A percentile compares a stretch with the other conserved stretches of the same genome.
Evolutionary conservation across 179 eudicot species (phyloP).

Genomic region (Camellia oleifera): DNA sequence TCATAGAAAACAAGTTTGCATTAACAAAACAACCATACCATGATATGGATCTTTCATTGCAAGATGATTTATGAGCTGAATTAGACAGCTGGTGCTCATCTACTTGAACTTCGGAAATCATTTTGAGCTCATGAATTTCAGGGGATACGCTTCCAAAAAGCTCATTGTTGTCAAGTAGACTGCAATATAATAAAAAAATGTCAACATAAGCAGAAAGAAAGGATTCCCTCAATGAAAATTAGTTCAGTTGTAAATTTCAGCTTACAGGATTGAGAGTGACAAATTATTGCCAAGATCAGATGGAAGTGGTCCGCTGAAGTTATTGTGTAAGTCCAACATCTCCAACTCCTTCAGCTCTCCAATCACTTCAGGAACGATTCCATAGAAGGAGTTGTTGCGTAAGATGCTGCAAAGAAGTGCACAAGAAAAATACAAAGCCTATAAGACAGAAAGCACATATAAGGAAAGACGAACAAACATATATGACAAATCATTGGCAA

Average conservation of each 20-base stretch:
- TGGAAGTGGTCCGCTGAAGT: constrained; percentile 47
- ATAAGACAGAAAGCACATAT: constrained; percentile 2
- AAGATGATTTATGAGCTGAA: constrained; percentile 17
- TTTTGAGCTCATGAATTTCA: constrained; percentile 33
- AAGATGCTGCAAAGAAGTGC: constrained; percentile 48
- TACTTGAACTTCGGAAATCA: constrained; percentile 37
- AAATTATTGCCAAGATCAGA: constrained; percentile 33
- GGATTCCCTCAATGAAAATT: not conserved
- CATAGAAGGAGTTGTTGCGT: constrained; percentile 76
- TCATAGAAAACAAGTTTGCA: not conserved
- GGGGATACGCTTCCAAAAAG: constrained; percentile 32
- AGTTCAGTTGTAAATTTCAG: not conserved
- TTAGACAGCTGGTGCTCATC: constrained; percentile 19
- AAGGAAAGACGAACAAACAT: not conserved
- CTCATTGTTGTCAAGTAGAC: constrained; percentile 64
- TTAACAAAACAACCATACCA: constrained; percentile 13
- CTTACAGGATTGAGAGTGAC: constrained; percentile 53
- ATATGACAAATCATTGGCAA: not conserved
- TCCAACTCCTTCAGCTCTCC: constrained; percentile 54
- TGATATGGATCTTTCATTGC: constrained; percentile 12
- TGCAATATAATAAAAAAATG: constrained; percentile 30
- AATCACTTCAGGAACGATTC: constrained; percentile 56
- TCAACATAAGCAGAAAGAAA: constrained; percentile 6
- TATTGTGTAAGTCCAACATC: constrained; percentile 66
- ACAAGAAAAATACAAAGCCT: not conserved